Base-by-base conservation (phyloP, 1,139 yeast species). In the Kodamaea plutei region DNA sequence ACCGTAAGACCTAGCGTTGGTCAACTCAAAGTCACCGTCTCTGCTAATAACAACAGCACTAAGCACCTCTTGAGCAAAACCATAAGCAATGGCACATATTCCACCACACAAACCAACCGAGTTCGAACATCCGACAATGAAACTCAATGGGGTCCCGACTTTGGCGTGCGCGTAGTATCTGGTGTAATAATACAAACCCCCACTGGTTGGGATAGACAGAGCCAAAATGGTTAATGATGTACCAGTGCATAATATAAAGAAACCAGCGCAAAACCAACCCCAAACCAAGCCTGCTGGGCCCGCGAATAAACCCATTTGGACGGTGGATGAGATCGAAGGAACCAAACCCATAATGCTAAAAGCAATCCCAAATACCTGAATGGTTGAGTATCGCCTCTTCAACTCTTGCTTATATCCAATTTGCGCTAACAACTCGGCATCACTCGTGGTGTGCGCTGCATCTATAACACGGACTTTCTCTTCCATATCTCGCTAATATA, bases 181-280 rank as follows among this genome's bases (percentile, higher is more conserved):
- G 3, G 76, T 52, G 72, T 78, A 57, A 54, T 76, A 78, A 51
- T 78, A 39, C 10, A 45, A 37, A 17, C 36, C 43, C 14, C 88
- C 87, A 14, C 80, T 69, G 3, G 88, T 79, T 30, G 88, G 88
- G 50, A 77, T 73, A n/a, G 84, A 71, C 18, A 80, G 72, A 1
- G 82, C 81, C 32, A 79, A 57, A 40, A 79, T 79, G 10, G 84
- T 73, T 64, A 80, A 78, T n/a, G 81, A 68, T 34, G 69, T 43
- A 8, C 85, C 87, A 35, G 76, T 71, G 37, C 69, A 57, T 31
- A 78, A 52, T 37, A 81, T 73, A 40, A 79, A 79, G 31, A 68
- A 39, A n/a, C 75, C 73, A 25, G 79, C 72, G 30, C 70, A 61
- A 35, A 79, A 65, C 85, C 87, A 82, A 32, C 87, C 84, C 85